Evolutionary conservation across 2,329 filamentous ascomycete species (phyloP).

Genomic region (Colletotrichum musae): DNA sequence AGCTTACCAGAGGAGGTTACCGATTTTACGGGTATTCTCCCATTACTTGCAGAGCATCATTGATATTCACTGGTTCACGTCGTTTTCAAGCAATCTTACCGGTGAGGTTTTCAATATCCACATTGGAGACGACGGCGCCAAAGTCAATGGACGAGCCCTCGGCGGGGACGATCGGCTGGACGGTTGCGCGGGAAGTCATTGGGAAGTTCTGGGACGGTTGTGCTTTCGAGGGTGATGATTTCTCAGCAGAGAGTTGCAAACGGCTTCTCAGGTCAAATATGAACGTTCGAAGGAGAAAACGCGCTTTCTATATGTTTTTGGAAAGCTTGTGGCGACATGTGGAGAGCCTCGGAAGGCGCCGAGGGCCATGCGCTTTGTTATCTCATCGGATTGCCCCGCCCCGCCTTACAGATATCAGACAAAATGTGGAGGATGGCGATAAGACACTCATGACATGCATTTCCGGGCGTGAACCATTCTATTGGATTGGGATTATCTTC

Average conservation of each 20-base stretch:
- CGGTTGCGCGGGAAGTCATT: constrained; percentile 40
- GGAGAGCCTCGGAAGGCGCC: constrained; percentile 37
- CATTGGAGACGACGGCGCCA: constrained; percentile 71
- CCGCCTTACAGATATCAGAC: constrained; percentile 25
- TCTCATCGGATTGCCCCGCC: constrained; percentile 33
- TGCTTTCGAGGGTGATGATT: neutral
- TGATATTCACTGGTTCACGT: constrained; percentile 27
- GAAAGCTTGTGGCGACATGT: neutral
- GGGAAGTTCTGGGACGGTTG: neutral
- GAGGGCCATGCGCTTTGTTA: constrained; percentile 22
- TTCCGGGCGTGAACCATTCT: neutral
- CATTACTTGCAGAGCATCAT: constrained; percentile 43
- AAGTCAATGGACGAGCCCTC: constrained; percentile 66
- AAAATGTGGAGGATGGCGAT: constrained; percentile 12
- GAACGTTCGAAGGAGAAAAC: rapidly evolving
- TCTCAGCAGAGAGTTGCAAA: neutral
- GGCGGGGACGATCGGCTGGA: constrained; percentile 55
- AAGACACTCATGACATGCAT: constrained; percentile 25
- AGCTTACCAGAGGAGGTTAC: constrained; percentile 71
- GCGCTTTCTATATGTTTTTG: neutral
- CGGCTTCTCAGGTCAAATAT: neutral
- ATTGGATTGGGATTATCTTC: neutral
- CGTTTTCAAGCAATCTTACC: constrained; percentile 60
- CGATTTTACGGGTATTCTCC: constrained; percentile 72
- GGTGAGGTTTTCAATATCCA: constrained; percentile 73